phyloP scores from a whole-genome alignment of 139 green algal genomes.

The Tetradesmus lagerheimii region DNA sequence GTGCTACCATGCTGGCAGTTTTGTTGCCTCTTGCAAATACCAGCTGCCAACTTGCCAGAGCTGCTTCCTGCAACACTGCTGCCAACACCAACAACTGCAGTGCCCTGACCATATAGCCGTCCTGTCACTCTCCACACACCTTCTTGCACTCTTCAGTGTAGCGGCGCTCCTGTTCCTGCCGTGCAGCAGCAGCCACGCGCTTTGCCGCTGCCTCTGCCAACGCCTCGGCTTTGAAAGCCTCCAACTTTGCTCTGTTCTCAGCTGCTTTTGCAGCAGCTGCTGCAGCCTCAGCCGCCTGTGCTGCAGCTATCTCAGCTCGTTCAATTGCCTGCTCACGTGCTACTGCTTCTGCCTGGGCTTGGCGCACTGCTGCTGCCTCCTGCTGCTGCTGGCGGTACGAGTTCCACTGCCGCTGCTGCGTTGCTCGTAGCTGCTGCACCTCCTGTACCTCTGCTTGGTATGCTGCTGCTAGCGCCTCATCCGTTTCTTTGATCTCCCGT shows the following conservation, averaged over 20 bases:
- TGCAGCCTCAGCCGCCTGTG: slow-evolving; percentile 17
- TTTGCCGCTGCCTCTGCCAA: slow-evolving; percentile 7
- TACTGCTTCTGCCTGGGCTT: slow-evolving; percentile 7
- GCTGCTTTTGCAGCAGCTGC: slow-evolving; percentile 2
- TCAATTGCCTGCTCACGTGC: slow-evolving; percentile 12
- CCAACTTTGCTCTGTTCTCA: slow-evolving; percentile 18
- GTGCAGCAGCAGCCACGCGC: not conserved
- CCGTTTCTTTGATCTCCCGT: slow-evolving; percentile 1
- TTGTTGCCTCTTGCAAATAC: too few relatives aligned
- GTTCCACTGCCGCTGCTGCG: slow-evolving; percentile 40
- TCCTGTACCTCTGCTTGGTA: slow-evolving; percentile 15
- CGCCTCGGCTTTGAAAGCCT: slow-evolving; percentile 23
- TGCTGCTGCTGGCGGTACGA: slow-evolving; percentile 36
- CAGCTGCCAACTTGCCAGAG: too few relatives aligned
- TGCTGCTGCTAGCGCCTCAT: slow-evolving; percentile 32
- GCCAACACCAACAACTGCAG: too few relatives aligned
- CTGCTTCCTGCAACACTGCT: too few relatives aligned
- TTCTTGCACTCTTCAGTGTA: slow-evolving; percentile 42
- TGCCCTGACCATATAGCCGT: too few relatives aligned
- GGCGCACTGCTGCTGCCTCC: not conserved
- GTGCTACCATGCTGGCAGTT: too few relatives aligned
- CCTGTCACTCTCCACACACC: not conserved
- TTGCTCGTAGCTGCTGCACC: not conserved
- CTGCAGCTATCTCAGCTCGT: slow-evolving; percentile 17
- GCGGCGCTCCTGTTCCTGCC: not conserved